phyloP scores from a whole-genome alignment of 805 yeast species.

The Wickerhamiella musiphila region DNA sequence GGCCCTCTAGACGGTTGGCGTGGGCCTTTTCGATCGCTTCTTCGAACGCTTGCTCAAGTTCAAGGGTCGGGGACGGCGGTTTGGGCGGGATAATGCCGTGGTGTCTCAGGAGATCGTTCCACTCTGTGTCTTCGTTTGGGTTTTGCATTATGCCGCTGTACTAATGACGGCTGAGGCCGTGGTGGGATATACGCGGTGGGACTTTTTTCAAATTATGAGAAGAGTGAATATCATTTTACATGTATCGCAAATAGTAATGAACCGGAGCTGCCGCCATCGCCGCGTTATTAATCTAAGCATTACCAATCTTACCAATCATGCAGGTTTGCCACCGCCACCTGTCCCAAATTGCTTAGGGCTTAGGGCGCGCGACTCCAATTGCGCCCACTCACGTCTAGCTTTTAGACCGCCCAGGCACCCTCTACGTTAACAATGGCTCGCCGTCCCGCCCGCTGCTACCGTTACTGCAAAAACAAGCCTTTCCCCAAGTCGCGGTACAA shows the following conservation, averaged over 20 bases:
- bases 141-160: slow-evolving; percentile 28
- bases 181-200: too few relatives aligned
- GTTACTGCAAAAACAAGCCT: slow-evolving; percentile 99
- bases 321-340: too few relatives aligned
- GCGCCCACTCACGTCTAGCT: too few relatives aligned
- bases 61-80: slow-evolving; percentile 74
- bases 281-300: too few relatives aligned
- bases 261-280: too few relatives aligned
- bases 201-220: too few relatives aligned
- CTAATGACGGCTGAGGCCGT: background rate
- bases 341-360: too few relatives aligned
- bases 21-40: slow-evolving; percentile 68
- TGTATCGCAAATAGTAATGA: too few relatives aligned
- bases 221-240: too few relatives aligned
- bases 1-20: slow-evolving; percentile 63
- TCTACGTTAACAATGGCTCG: slow-evolving; percentile 99
- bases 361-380: slow-evolving; percentile 1
- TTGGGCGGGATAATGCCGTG: slow-evolving; percentile 88
- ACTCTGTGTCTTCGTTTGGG: slow-evolving; percentile 93
- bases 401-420: too few relatives aligned
- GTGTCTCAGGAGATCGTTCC: slow-evolving; percentile 87
- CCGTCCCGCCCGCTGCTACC: slow-evolving; percentile 99
- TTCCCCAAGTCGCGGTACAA: slow-evolving; percentile 99
- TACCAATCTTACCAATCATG: too few relatives aligned
- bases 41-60: slow-evolving; percentile 72